Percentiles rank a stretch among this genome's conserved stretches.
These are phyloP conservation scores for Helminthosporium solani DNA, from an alignment of 2,329 filamentous ascomycete species.

Conservation along the genomic window DNA sequence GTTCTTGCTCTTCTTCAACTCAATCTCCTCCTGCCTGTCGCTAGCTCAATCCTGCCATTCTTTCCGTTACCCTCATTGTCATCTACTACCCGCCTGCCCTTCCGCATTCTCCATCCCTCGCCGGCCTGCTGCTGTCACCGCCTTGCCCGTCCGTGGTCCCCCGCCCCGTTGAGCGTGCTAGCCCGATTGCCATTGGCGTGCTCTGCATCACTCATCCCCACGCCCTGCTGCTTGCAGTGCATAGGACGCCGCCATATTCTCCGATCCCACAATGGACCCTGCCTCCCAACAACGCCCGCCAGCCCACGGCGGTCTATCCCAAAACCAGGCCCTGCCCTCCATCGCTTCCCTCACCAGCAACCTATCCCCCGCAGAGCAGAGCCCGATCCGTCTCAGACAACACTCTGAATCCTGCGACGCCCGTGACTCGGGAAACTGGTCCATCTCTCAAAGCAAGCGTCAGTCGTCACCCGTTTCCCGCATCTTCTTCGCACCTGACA, in stretches of 20 bases:
- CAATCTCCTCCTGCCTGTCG: slow-evolving; percentile 11
- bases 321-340: slow-evolving; percentile 40
- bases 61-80: slow-evolving; percentile 8
- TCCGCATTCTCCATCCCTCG: neutral
- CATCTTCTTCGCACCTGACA: slow-evolving; percentile 2
- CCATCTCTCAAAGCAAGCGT: slow-evolving; percentile 60
- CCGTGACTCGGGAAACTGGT: slow-evolving; percentile 62
- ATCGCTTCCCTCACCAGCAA: slow-evolving; percentile 41
- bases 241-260: slow-evolving; percentile 11
- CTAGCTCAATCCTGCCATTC: slow-evolving; percentile 16
- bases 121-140: neutral
- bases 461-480: slow-evolving; percentile 5
- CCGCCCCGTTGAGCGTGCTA: slow-evolving; percentile 12
- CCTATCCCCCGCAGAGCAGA: slow-evolving; percentile 35
- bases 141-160: slow-evolving; percentile 3
- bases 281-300: slow-evolving; percentile 29
- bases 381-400: slow-evolving; percentile 35
- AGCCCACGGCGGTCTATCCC: slow-evolving; percentile 21
- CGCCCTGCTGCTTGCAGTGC: slow-evolving; percentile 15
- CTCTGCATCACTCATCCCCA: slow-evolving; percentile 27
- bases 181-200: slow-evolving; percentile 22
- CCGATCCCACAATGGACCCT: slow-evolving; percentile 29
- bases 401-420: slow-evolving; percentile 49
- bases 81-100: slow-evolving; percentile 8
- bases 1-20: too few species aligned